Evolutionary conservation across 345 rosid species (phyloP), one percentile per base, ranked within the genome.

Genomic region (Eucalyptus microcorys): DNA sequence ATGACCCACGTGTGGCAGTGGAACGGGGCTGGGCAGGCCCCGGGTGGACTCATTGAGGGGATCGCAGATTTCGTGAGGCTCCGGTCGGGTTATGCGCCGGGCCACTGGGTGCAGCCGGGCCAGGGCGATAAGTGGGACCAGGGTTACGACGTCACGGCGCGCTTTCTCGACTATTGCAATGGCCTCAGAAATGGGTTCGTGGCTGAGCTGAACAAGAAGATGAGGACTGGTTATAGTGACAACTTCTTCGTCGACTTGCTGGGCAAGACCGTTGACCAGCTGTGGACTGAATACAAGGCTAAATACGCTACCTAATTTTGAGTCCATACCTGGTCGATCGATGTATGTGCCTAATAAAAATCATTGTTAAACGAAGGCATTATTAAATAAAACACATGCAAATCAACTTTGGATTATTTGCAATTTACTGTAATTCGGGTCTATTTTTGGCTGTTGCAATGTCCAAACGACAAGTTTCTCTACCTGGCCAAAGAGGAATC

Each of bases 1-100:
- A 95, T 94, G 93, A 89, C 93, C 3, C 97, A 95, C 57, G 87
- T 95, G 22, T 96, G 96, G 99, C 97, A 95, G 64, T 96, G 98
- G 99, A 90, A 90, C 49, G 98, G 99, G 7, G 92, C 92, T 10
- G 93, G 92, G 3, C 91, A 83, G 42, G 86, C 94, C 43, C 96
- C 95, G 0, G 88, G 93, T 3, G 95, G 95, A 10, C 86, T 96
- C 40, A 91, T 90, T 2, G 96, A 96, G 91, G 99, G 99, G 52
- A 91, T 96, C 5, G 98, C 96, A 0, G 97, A 97, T 87, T 94
- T 81, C 50, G 95, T 97, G 88, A 95, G 97, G 93, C 89, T 96
- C 22, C 95, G 92, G 90, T 95, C 97, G 3, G 93, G 94, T 14
- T 94, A 91, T 7, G 89, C 76, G 9, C 97, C 96, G 12, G 59